Conservation (phyloP, 306 rosid genomes). For the Cicer bijugum region DNA sequence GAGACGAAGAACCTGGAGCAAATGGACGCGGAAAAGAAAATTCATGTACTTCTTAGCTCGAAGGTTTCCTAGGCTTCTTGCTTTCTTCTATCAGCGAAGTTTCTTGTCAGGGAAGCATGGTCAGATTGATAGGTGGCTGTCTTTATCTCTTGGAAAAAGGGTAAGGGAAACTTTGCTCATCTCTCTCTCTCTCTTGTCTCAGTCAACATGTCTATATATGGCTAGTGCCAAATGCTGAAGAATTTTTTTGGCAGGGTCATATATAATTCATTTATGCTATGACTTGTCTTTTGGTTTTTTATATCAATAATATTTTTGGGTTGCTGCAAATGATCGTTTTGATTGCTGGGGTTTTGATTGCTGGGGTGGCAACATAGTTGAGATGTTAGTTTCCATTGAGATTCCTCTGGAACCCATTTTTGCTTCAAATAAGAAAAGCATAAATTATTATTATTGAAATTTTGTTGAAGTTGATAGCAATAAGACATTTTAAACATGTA, state of each 20-base stretch:
- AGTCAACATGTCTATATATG: constrained; percentile 8
- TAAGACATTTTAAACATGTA: constrained; percentile 24
- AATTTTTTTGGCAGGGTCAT: constrained; percentile 31
- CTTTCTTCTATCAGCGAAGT: constrained; percentile 70
- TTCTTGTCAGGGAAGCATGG: constrained; percentile 94
- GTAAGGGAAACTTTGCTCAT: constrained; percentile 53
- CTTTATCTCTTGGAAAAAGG: constrained; percentile 85
- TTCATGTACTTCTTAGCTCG: constrained; percentile 74
- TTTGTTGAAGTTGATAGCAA: constrained; percentile 31
- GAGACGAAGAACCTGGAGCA: constrained; percentile 80
- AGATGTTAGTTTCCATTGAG: too few species aligned
- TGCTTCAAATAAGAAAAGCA: neutral
- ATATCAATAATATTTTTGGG: too few species aligned
- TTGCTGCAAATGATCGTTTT: too few species aligned
- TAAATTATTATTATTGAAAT: neutral
- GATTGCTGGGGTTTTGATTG: too few species aligned
- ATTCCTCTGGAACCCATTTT: too few species aligned
- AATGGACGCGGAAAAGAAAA: constrained; percentile 72
- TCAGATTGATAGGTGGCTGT: constrained; percentile 84
- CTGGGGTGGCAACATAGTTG: too few species aligned
- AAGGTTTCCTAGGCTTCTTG: constrained; percentile 68
- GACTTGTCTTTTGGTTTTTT: neutral
- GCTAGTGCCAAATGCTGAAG: constrained; percentile 13
- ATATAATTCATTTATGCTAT: constrained; percentile 32
- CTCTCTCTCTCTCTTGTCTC: neutral